Evolutionary conservation across 2,329 filamentous ascomycete genomes (phyloP).

Genomic region (Ampelomyces quisqualis): DNA sequence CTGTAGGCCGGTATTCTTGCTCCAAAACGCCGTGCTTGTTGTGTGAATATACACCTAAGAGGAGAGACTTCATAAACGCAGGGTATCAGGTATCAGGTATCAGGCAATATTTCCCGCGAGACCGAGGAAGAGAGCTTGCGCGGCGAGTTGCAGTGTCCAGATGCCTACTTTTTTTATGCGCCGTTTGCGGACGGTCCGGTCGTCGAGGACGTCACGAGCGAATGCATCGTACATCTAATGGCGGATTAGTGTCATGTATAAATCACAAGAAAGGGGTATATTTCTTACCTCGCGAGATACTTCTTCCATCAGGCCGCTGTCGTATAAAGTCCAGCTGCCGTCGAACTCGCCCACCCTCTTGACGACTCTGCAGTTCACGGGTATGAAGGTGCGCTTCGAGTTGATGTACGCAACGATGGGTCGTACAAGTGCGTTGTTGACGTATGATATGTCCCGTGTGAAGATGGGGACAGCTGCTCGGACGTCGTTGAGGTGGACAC

Average conservation of each 20-base stretch:
- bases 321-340: constrained; percentile 91
- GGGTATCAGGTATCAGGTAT: constrained; percentile 10
- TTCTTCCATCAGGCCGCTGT: constrained; percentile 92
- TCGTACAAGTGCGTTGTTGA: constrained; percentile 91
- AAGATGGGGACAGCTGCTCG: constrained; percentile 91
- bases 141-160: constrained; percentile 89
- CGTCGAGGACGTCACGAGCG: constrained; percentile 84
- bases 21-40: constrained; percentile 16
- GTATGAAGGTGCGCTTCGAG: constrained; percentile 90
- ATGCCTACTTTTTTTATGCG: constrained; percentile 94
- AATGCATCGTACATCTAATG: constrained; percentile 86
- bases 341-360: constrained; percentile 89
- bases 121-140: constrained; percentile 91
- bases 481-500: constrained; percentile 93
- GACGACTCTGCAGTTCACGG: constrained; percentile 89
- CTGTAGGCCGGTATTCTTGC: not conserved
- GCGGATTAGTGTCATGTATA: constrained; percentile 5
- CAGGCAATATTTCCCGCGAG: constrained; percentile 78
- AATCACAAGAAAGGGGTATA: not conserved
- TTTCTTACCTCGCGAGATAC: constrained; percentile 70
- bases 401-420: constrained; percentile 99
- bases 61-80: constrained; percentile 11
- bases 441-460: constrained; percentile 86
- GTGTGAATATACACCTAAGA: constrained; percentile 12
- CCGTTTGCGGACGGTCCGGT: constrained; percentile 81